Evolutionary conservation across 768 basidiomycete species (phyloP), one percentile per base, ranked within the genome.

Genomic region (Panaeolus papilionaceus): DNA sequence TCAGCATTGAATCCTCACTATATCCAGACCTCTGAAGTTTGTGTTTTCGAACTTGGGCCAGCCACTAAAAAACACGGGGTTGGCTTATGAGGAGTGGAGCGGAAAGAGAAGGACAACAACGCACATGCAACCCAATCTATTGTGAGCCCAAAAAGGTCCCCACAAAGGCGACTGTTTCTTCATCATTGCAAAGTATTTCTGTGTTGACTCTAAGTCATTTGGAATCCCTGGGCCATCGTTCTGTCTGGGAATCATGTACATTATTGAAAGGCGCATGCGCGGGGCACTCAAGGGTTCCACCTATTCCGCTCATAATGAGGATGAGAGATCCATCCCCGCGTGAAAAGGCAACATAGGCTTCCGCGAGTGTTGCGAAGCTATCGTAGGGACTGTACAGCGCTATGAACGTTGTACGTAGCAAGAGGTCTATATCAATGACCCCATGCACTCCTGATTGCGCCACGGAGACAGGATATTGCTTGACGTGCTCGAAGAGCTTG

Each of bases 351-450:
- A 80, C 76, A 0, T 84, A 75, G 5, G 70, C 81, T 8, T 75
- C 65, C 1, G 83, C 82, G 38, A 84, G 75, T 0, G 62, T 7
- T 0, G 75, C 72, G 68, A 81, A 85, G 2, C 26, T 9, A 1
- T 70, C 70, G 54, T 76, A 83, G 7, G 83, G 83, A 0, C 66
- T 49, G 63, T 82, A 83, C 0, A 85, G 73, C 0, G 78, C 37
- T 0, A 14, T 3, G 66, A 84, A 84, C 4, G 84, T 69, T 0
- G 68, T 49, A 1, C 14, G 1, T 9, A 79, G 78, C n/a, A 83
- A 66, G 23, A 71, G 63, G 28, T 66, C 66, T 40, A 80, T 81
- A 69, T 83, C 81, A 0, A 84, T 64, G n/a, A 83, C 44, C 4
- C 82, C 82, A 66, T 82, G 83, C 0, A 69, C 70, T 0, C 64